Base-by-base conservation (phyloP, 208 protist species). In the Angomonas ambiguus region DNA sequence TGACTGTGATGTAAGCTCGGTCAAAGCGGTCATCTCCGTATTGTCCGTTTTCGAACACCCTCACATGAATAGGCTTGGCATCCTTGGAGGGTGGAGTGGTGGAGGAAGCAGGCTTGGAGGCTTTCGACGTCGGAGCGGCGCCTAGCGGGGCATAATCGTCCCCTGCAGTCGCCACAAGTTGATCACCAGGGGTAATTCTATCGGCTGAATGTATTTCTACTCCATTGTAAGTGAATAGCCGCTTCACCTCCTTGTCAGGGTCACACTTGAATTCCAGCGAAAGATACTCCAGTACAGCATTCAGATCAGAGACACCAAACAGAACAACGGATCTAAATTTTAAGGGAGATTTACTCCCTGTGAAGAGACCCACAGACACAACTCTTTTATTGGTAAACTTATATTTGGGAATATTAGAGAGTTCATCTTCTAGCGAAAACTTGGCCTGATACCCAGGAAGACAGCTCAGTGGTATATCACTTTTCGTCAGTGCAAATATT, bases 41-140 rank as follows among this genome's bases (percentile, higher is more conserved):
- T 22, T 80, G 34, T 6, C 92, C 92, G 72, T 97, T 97, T 59
- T 87, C 84, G 70, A 87, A 97, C 22, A 97, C 83, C 30, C 79
- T 75, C 27, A 97, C 76, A 62, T 87, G 86, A 70, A 87, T 88
- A 18, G 78, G 71, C 34, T 76, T 76, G 30, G 62, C 27, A 6
- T 45, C 35, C 22, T 55, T 32, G 45, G 51, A 58, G 8, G 68
- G n/a, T n/a, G n/a, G 1, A 27, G 13, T 20, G 1, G 57, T 11
- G 5, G 34, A 34, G 22, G 22, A 3, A n/a, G 30, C 11, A 4
- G 10, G 2, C 20, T 59, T 59, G 53, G 53, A 34, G n/a, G 53
- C 5, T 20, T 13, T 27, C 16, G 18, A 8, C 4, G 18, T n/a
- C 5, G 45, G 20, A n/a, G 45, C 5, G 4, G 45, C 8, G 0